phyloP scores from a whole-genome alignment of 148 eudicot genomes.

The Polygonum aviculare region DNA sequence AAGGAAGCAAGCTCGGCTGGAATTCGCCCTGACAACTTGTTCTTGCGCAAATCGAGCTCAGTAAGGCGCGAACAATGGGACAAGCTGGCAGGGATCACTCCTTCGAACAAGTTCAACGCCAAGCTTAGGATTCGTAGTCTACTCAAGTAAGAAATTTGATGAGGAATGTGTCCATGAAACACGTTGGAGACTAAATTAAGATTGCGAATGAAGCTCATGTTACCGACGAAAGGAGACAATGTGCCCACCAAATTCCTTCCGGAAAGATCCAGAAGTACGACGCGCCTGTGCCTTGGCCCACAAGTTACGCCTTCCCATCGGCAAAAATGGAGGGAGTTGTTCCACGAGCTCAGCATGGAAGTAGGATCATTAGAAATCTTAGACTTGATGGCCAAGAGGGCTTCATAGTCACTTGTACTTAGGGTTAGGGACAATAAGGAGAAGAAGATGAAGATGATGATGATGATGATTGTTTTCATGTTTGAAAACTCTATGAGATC shows the following conservation, averaged over 20 bases:
- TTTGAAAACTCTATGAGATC: too few relatives aligned
- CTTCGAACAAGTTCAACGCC: slow-evolving; percentile 10
- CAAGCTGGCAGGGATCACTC: slow-evolving; percentile 14
- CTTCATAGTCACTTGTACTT: background rate
- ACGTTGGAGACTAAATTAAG: background rate
- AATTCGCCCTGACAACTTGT: background rate
- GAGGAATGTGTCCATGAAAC: slow-evolving; percentile 17
- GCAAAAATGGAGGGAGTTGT: slow-evolving; percentile 7
- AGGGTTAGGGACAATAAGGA: too few relatives aligned
- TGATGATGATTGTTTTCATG: too few relatives aligned
- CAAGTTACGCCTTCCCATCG: slow-evolving; percentile 17
- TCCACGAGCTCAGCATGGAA: background rate
- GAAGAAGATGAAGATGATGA: too few relatives aligned
- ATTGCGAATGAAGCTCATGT: slow-evolving; percentile 15
- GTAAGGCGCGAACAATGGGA: background rate
- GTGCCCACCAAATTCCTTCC: slow-evolving; percentile 7
- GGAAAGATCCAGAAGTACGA: background rate
- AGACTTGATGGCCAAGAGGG: background rate
- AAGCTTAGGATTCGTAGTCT: slow-evolving; percentile 11
- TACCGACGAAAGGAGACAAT: slow-evolving; percentile 17
- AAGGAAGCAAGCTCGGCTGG: background rate
- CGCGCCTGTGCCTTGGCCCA: slow-evolving; percentile 2
- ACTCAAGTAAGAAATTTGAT: slow-evolving; percentile 16
- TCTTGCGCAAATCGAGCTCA: background rate
- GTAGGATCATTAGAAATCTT: background rate